A percentile compares a stretch with the other conserved stretches of the same genome.
Evolutionary conservation across 257 asterid species (phyloP).

Genomic region (Thymus mandschuricus): DNA sequence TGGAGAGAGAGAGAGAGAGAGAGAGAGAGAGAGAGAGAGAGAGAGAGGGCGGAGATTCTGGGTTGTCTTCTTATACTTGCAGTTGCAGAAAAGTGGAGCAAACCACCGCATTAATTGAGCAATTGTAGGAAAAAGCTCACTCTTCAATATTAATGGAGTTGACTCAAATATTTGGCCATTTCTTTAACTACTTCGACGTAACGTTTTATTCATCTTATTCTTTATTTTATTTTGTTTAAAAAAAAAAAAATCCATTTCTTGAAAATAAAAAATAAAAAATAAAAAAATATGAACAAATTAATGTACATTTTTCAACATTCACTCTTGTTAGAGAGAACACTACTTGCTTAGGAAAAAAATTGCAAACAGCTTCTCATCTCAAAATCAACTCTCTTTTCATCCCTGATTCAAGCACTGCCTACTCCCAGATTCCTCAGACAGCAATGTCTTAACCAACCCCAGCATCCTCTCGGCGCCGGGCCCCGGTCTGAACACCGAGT

Average conservation of each 20-base stretch:
- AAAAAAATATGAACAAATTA: slow-evolving; percentile 31
- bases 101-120: slow-evolving; percentile 35
- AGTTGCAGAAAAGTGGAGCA: slow-evolving; percentile 38
- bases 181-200: not conserved
- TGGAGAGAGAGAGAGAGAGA: not conserved
- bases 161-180: not conserved
- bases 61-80: not conserved
- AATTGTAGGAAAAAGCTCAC: slow-evolving; percentile 23
- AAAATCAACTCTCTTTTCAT: slow-evolving; percentile 20
- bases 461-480: slow-evolving; percentile 78
- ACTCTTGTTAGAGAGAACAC: slow-evolving; percentile 39
- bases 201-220: slow-evolving; percentile 1
- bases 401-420: slow-evolving; percentile 55
- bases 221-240: too few relatives aligned
- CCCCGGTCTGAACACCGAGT: slow-evolving; percentile 73
- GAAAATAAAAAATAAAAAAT: not conserved
- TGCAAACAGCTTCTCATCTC: slow-evolving; percentile 41
- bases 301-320: slow-evolving; percentile 50
- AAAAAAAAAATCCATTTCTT: too few relatives aligned
- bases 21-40: too few relatives aligned
- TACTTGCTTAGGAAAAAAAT: slow-evolving; percentile 44
- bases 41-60: slow-evolving; percentile 15
- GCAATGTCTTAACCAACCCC: slow-evolving; percentile 49
- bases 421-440: slow-evolving; percentile 62
- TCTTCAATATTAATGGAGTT: slow-evolving; percentile 13